Evolutionary conservation across 2,329 filamentous ascomycete genomes (phyloP).

Genomic region (Emmonsiellopsis sp.): DNA sequence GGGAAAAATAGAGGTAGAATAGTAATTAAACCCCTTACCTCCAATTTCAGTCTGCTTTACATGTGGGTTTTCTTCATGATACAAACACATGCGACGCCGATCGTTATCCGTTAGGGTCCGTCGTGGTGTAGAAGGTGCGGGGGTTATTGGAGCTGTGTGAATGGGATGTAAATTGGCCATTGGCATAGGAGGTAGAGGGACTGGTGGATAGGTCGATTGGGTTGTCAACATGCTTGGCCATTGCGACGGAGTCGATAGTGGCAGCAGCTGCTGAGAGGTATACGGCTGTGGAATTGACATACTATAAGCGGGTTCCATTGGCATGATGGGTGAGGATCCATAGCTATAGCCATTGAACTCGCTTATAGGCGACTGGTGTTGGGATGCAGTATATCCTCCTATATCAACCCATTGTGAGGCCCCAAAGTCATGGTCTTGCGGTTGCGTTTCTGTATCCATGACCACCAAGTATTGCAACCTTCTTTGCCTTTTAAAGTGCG

Average conservation of each 20-base stretch:
- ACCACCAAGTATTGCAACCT: not conserved
- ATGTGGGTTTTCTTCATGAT: slow-evolving; percentile 79
- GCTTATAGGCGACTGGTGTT: slow-evolving; percentile 61
- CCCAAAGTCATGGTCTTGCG: slow-evolving; percentile 37
- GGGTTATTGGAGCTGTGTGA: slow-evolving; percentile 32
- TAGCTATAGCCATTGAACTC: slow-evolving; percentile 61
- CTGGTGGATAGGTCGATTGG: slow-evolving; percentile 54
- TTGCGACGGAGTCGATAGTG: slow-evolving; percentile 62
- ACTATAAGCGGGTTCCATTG: slow-evolving; percentile 47
- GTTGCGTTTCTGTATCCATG: slow-evolving; percentile 39
- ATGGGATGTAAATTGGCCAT: slow-evolving; percentile 41
- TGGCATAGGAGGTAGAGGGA: slow-evolving; percentile 46
- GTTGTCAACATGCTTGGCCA: slow-evolving; percentile 81
- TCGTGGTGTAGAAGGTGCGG: slow-evolving; percentile 51
- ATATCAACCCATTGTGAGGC: slow-evolving; percentile 39
- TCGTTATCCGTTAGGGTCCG: slow-evolving; percentile 89
- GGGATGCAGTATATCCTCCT: slow-evolving; percentile 42
- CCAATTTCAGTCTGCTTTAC: slow-evolving; percentile 96
- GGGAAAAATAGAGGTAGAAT: not conserved
- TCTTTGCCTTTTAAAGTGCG: not conserved
- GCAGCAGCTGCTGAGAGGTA: slow-evolving; percentile 51
- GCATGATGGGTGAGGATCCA: slow-evolving; percentile 51
- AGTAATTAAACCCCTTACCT: slow-evolving; percentile 41
- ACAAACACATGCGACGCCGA: slow-evolving; percentile 85
- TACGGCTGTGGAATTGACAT: slow-evolving; percentile 51